These are phyloP conservation scores for Solanum ossicruentum DNA, from an alignment of 257 asterid species.

Conservation along the genomic window DNA sequence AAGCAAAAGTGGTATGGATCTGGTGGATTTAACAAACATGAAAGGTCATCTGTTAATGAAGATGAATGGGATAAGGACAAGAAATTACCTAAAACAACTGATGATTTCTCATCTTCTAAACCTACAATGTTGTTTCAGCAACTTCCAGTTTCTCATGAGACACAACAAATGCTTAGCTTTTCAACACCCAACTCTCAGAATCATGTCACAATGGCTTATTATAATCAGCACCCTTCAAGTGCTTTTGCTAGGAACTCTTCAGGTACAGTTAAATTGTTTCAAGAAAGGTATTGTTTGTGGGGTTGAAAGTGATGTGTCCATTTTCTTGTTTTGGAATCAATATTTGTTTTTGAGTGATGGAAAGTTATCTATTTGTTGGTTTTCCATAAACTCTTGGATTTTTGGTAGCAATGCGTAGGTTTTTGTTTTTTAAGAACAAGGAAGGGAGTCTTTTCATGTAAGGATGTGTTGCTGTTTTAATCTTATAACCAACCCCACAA, in stretches of 20 bases:
- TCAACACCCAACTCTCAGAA: slow-evolving; percentile 49
- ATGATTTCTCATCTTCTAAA: slow-evolving; percentile 16
- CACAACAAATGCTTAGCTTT: slow-evolving; percentile 87
- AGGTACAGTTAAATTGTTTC: neutral
- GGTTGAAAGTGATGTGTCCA: neutral
- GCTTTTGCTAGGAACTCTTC: slow-evolving; percentile 15
- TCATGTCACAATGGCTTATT: slow-evolving; percentile 27
- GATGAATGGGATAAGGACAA: slow-evolving; percentile 38
- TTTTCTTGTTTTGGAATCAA: neutral
- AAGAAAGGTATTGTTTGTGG: neutral
- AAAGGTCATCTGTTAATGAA: slow-evolving; percentile 27
- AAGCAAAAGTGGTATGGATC: slow-evolving; percentile 53
- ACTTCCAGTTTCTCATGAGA: slow-evolving; percentile 4
- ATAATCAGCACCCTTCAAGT: slow-evolving; percentile 25
- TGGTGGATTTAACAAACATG: slow-evolving; percentile 39
- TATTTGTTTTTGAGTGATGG: neutral
- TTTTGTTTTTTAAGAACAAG: neutral
- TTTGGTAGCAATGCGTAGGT: neutral
- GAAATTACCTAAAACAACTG: slow-evolving; percentile 32
- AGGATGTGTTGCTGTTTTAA: neutral
- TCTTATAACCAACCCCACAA: neutral
- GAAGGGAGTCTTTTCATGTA: neutral
- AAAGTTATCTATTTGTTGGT: neutral
- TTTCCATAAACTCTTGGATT: neutral
- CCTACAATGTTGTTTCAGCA: slow-evolving; percentile 17